phyloP scores from a whole-genome alignment of 768 basidiomycete genomes.

The Albatrellus ellisii region DNA sequence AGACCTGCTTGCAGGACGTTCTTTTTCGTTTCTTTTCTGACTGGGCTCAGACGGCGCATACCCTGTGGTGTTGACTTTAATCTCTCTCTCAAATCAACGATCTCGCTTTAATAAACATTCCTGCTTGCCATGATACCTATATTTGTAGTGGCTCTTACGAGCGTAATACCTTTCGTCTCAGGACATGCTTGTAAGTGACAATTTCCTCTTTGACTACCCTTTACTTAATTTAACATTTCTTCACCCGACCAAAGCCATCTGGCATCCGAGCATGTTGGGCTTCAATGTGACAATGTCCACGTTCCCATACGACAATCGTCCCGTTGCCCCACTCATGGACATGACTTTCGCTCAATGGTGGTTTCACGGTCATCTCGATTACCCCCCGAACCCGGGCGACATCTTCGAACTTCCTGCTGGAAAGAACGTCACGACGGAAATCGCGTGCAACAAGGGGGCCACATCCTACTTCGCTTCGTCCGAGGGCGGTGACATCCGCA shows the following conservation, averaged over 20 bases:
- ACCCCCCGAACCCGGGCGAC: constrained; percentile 43
- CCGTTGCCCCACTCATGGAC: constrained; percentile 28
- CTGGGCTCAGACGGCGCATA: no score
- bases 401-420: constrained; percentile 51
- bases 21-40: not conserved
- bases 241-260: constrained; percentile 15
- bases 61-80: no score
- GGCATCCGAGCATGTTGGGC: constrained; percentile 48
- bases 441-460: constrained; percentile 46
- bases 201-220: not conserved
- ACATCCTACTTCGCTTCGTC: constrained; percentile 43
- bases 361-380: constrained; percentile 49
- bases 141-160: not conserved
- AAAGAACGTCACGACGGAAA: constrained; percentile 34
- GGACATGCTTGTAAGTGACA: not conserved
- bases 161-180: not conserved
- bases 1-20: not conserved
- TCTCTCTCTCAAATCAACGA: not conserved
- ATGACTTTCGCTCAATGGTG: constrained; percentile 34
- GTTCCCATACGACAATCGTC: constrained; percentile 51
- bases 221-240: not conserved
- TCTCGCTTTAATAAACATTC: not conserved
- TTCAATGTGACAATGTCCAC: constrained; percentile 50
- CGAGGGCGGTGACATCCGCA: constrained; percentile 38
- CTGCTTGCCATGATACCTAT: not conserved